Base-by-base conservation (phyloP, 1,284 basidiomycete species). In the Malassezia pachydermatis region DNA sequence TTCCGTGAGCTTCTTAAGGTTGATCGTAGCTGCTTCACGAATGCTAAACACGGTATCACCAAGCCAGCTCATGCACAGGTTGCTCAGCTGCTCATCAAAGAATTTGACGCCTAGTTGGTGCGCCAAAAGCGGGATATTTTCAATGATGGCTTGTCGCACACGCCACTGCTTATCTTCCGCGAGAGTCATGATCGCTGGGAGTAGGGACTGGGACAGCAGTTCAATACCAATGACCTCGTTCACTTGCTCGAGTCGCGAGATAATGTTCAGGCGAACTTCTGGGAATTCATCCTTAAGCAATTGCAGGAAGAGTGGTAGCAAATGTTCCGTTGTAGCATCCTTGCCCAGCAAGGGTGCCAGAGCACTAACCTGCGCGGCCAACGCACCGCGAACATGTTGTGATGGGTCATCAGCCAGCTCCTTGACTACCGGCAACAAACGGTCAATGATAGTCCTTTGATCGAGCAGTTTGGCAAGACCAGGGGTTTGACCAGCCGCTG, bases 91-190 rank as follows among this genome's bases (percentile, higher is more conserved):
- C 69, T 98, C 94, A 73, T 99, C 90, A 69, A 99, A 98, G 78
- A 98, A 98, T 29, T 84, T 78, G 62, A 90, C 88, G 51, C 94
- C 94, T 46, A 99, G 80, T 73, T 99, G 94, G 19, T 86, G 92
- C 39, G 94, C 90, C 33, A 99, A 82, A 19, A 98, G 80, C 78
- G 94, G 75, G 82, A 80, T 96, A 76, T 99, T 96, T 75, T 98
- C 94, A 74, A 99, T 99, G 75, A 99, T 98, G 13, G 94, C 94
- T 75, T 99, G 94, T 62, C 94, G 84, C 34, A 99, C 94, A 41
- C 94, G 84, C 94, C 94, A 99, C 62, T 95, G 95, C 75, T 98
- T 99, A 78, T 99, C 94, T 74, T 98, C 94, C 20, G 94, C 92
- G 37, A 99, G 78, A 72, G 96, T 88, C 62, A 98, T 87, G 62